Evolutionary conservation across 176 grass and related monocot species (phyloP), one percentile per base, ranked within the genome.

Genomic region (Carex scoparia): DNA sequence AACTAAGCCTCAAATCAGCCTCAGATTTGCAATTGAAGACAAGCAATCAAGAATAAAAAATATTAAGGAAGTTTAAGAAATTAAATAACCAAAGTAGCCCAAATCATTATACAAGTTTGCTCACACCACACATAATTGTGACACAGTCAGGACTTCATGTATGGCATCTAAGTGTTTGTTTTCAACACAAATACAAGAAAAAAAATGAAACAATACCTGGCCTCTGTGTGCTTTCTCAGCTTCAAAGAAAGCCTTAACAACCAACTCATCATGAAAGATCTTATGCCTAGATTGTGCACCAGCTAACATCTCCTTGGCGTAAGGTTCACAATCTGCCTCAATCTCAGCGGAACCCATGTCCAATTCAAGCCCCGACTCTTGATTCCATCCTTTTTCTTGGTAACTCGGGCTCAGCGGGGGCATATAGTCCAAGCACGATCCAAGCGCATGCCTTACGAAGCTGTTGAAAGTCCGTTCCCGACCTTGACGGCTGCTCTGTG

Each of bases 261-360:
- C 94, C n/a, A 94, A 73, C 83, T 94, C 94, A 6, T 97, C 90
- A 6, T 79, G 56, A 87, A 97, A 99, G 91, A 99, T 95, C 74
- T 82, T 88, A 79, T 99, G 91, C 80, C 88, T 86, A 35, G 92
- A 85, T 69, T 94, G 90, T 40, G 87, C 92, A 23, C 79, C 69
- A 4, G 67, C 84, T 31, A 97, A 91, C 74, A 97, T 86, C 13
- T 97, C 82, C 59, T 64, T 84, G 2, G 91, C 90, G 35, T 82
- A 89, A 4, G 61, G 82, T 9, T 92, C 90, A 32, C 86, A 90
- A 8, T 85, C 83, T 0, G 89, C 86, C 64, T 83, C 84, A 3
- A 42, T 86, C 46, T 82, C 90, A 0, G 62, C 57, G 33, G 69
- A 62, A 19, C 33, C 73, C 56, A 89, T 86, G 28, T 97, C 90